Percentiles rank a stretch among this genome's conserved stretches.
These are phyloP conservation scores for Tetracentron sinense DNA, from an alignment of 164 flowering plant genomes.

Conservation along the genomic window DNA sequence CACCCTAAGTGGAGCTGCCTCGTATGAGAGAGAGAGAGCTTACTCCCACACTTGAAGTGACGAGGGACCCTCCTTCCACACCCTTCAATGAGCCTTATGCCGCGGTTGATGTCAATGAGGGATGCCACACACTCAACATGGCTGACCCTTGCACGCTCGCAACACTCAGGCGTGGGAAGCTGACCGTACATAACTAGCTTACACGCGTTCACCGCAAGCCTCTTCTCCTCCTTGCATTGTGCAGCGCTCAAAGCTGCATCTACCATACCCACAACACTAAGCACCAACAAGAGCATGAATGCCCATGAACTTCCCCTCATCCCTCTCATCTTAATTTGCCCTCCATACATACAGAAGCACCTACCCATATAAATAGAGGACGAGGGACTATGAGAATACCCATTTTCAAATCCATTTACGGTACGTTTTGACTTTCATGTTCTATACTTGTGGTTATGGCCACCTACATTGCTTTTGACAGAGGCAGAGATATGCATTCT, in stretches of 20 bases:
- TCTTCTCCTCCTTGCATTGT: constrained; percentile 25
- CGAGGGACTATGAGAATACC: neutral
- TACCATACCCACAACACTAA: constrained; percentile 1
- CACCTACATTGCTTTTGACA: too few species aligned
- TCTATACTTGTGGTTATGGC: too few species aligned
- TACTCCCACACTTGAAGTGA: constrained; percentile 43
- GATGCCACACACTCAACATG: constrained; percentile 33
- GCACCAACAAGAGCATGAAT: neutral
- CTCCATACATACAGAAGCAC: neutral
- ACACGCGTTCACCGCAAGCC: constrained; percentile 12
- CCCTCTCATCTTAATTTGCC: neutral
- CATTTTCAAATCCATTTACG: too few species aligned
- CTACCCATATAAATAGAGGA: neutral
- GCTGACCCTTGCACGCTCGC: constrained; percentile 21
- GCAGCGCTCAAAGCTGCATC: constrained; percentile 8
- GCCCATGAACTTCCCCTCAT: neutral
- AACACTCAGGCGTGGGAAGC: constrained; percentile 25
- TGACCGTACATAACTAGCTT: constrained; percentile 21
- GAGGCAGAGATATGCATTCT: too few species aligned
- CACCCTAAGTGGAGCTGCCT: too few species aligned
- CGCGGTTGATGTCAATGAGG: constrained; percentile 23
- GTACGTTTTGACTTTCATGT: too few species aligned
- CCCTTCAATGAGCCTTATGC: constrained; percentile 27
- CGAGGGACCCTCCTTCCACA: constrained; percentile 40
- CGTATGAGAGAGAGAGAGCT: constrained; percentile 12